Percentiles rank a stretch among this genome's conserved stretches.
Evolutionary conservation across 768 basidiomycete species (phyloP).

Genomic region (Omphalotus guepiniiformis): DNA sequence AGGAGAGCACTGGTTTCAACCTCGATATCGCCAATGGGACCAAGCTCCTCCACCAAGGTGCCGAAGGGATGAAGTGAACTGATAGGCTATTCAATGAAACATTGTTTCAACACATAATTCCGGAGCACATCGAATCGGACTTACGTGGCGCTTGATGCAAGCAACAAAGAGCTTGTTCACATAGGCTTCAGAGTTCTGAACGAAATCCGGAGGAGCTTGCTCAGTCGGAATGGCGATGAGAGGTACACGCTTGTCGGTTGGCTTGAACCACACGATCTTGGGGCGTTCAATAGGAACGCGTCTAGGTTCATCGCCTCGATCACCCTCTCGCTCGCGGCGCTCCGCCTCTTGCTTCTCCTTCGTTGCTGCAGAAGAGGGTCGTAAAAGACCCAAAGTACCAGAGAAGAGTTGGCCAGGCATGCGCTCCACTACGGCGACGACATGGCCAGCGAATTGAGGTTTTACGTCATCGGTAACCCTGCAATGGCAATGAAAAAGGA

Average conservation of each 20-base stretch:
- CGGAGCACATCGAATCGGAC: conserved; percentile 27
- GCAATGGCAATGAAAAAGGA: neutral
- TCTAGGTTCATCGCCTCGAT: conserved; percentile 79
- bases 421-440: conserved; percentile 98
- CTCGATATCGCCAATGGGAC: conserved; percentile 97
- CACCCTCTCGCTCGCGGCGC: conserved; percentile 93
- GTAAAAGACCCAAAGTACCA: conserved; percentile 90
- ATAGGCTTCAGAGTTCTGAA: conserved; percentile 91
- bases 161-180: conserved; percentile 91
- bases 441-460: conserved; percentile 97
- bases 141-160: conserved; percentile 95
- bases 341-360: conserved; percentile 99
- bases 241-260: conserved; percentile 98
- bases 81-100: conserved; percentile 55
- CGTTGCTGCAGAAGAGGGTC: conserved; percentile 94
- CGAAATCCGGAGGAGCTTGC: conserved; percentile 94
- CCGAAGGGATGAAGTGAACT: conserved; percentile 99
- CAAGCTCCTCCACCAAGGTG: conserved; percentile 95
- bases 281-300: conserved; percentile 81
- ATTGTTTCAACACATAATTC: conserved; percentile 12
- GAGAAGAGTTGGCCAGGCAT: conserved; percentile 99
- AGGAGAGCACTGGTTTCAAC: conserved; percentile 96
- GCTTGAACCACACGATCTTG: conserved; percentile 99
- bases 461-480: conserved; percentile 97
- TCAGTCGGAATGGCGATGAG: conserved; percentile 98